Evolutionary conservation across 2,329 filamentous ascomycete genomes (phyloP).

Genomic region (Phoma sp.): DNA sequence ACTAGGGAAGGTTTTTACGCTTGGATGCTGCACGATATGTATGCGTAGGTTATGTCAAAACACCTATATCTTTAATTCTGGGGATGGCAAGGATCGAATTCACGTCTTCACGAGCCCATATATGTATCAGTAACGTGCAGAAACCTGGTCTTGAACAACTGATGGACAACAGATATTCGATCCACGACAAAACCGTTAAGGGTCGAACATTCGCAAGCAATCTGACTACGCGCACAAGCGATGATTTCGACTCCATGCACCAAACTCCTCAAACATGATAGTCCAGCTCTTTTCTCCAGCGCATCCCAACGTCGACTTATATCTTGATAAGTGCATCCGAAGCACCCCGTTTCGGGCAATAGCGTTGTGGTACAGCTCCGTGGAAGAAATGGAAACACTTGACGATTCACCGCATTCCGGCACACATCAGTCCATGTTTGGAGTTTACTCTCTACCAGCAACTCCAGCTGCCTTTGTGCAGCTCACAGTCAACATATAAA

Average conservation of each 20-base stretch:
- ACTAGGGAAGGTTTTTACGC: constrained; percentile 17
- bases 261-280: too few species aligned
- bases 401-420: background rate
- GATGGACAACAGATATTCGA: background rate
- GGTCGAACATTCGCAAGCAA: background rate
- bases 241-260: too few species aligned
- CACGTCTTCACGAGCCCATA: background rate
- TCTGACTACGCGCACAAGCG: too few species aligned
- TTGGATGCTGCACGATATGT: constrained; percentile 29
- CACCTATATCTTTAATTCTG: constrained; percentile 14
- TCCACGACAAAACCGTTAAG: background rate
- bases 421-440: background rate
- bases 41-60: constrained; percentile 22
- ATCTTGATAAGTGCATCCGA: too few species aligned
- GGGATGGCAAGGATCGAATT: background rate
- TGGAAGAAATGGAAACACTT: background rate
- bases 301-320: too few species aligned
- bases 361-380: background rate
- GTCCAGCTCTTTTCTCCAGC: too few species aligned
- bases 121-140: background rate
- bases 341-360: too few species aligned
- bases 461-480: background rate
- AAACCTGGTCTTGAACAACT: background rate
- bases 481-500: background rate
- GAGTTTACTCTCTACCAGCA: background rate